Percentiles rank a stretch among this genome's conserved stretches.
These are phyloP conservation scores for Trypanosoma brucei DNA, from an alignment of 208 protist genomes.

Conservation along the genomic window DNA sequence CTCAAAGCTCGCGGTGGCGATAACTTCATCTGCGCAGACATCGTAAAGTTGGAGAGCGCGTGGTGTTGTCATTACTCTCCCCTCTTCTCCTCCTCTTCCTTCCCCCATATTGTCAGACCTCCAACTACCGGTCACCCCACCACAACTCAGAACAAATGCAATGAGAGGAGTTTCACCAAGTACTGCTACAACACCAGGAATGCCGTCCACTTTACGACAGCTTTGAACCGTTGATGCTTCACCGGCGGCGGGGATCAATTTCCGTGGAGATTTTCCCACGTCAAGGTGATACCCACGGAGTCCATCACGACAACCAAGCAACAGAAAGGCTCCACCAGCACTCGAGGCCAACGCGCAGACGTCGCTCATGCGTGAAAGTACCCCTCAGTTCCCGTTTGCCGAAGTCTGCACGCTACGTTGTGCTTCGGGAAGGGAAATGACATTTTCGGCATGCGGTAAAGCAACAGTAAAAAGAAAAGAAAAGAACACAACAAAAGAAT, in stretches of 20 bases:
- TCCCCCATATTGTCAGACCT: background rate
- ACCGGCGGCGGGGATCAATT: conserved; percentile 10
- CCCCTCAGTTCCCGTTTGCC: too few relatives aligned
- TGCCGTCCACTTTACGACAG: conserved; percentile 18
- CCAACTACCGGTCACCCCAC: background rate
- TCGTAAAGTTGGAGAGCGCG: conserved; percentile 48
- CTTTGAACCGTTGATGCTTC: conserved; percentile 1
- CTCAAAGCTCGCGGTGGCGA: conserved; percentile 63
- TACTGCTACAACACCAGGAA: conserved; percentile 39
- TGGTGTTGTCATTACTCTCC: conserved; percentile 5
- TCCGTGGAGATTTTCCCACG: background rate
- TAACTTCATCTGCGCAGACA: conserved; percentile 16
- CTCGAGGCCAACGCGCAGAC: conserved; percentile 14
- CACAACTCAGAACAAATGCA: conserved; percentile 44
- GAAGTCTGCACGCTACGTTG: too few relatives aligned
- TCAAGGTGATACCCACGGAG: conserved; percentile 14
- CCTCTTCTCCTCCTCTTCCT: background rate
- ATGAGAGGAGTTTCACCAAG: conserved; percentile 50
- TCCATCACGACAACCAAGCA: conserved; percentile 18
- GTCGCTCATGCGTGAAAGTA: conserved; percentile 4
- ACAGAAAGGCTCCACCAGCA: conserved; percentile 14
- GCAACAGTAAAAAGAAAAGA: too few relatives aligned
- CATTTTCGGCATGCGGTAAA: too few relatives aligned
- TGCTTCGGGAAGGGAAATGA: too few relatives aligned
- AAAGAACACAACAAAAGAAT: too few relatives aligned